Percentiles rank a stretch among this genome's conserved stretches.
Evolutionary conservation across 306 rosid genomes (phyloP).

Genomic region (Acmispon strigosus): DNA sequence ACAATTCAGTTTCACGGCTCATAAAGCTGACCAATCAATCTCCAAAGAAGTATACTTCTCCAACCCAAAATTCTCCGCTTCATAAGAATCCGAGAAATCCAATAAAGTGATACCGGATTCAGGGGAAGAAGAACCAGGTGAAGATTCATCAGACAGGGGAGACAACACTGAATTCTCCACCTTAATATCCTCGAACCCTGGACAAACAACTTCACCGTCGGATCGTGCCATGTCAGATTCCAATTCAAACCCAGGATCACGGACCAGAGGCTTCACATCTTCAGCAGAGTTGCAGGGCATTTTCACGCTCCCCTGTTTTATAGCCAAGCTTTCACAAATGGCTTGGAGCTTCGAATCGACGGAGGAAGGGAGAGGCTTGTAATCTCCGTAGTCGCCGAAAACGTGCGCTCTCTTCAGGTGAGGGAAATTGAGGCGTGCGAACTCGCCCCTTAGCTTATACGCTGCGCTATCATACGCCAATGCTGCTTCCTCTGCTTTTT

Average conservation of each 20-base stretch:
- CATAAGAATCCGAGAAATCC: slow-evolving; percentile 44
- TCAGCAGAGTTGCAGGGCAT: slow-evolving; percentile 16
- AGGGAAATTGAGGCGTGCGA: slow-evolving; percentile 80
- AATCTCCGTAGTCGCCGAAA: slow-evolving; percentile 44
- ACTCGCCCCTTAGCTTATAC: slow-evolving; percentile 79
- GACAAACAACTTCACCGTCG: slow-evolving; percentile 10
- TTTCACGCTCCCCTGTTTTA: slow-evolving; percentile 37
- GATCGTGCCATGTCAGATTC: neutral
- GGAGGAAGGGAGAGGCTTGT: slow-evolving; percentile 69
- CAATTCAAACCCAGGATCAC: neutral
- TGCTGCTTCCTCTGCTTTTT: slow-evolving; percentile 87
- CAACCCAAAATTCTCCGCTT: slow-evolving; percentile 42
- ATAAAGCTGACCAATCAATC: slow-evolving; percentile 85
- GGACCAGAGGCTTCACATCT: slow-evolving; percentile 28
- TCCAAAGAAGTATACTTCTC: slow-evolving; percentile 84
- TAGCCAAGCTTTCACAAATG: slow-evolving; percentile 57
- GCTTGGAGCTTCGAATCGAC: slow-evolving; percentile 78
- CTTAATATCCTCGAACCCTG: slow-evolving; percentile 24
- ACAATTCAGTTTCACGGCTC: neutral
- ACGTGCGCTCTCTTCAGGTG: slow-evolving; percentile 43
- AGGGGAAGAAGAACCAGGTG: slow-evolving; percentile 49
- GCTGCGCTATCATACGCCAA: slow-evolving; percentile 89
- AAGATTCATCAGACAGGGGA: slow-evolving; percentile 35
- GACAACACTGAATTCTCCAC: slow-evolving; percentile 33
- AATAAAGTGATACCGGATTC: slow-evolving; percentile 54